These are phyloP conservation scores for Chaetomidium leptoderma DNA, from an alignment of 495 filamentous ascomycete species.

Conservation along the genomic window DNA sequence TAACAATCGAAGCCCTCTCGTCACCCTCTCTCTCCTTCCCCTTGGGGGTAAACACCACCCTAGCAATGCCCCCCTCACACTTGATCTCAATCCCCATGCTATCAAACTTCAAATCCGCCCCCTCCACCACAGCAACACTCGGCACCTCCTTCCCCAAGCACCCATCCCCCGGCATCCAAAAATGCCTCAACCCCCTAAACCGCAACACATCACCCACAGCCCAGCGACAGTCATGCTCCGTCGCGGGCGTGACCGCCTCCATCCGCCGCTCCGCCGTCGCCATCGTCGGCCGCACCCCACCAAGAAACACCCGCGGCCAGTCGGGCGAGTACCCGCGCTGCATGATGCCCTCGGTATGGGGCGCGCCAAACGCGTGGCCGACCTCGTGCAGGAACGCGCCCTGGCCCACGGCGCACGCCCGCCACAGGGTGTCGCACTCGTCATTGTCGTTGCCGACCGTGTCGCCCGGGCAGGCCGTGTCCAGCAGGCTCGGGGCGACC, in stretches of 20 bases:
- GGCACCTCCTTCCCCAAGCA: slow-evolving; percentile 11
- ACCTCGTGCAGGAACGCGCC: slow-evolving; percentile 43
- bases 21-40: neutral
- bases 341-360: slow-evolving; percentile 40
- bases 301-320: slow-evolving; percentile 27
- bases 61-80: slow-evolving; percentile 13
- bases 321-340: slow-evolving; percentile 35
- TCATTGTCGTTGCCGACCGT: slow-evolving; percentile 40
- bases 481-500: slow-evolving; percentile 30
- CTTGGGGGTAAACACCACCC: neutral
- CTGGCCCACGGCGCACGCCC: slow-evolving; percentile 41
- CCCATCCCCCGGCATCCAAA: slow-evolving; percentile 33
- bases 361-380: slow-evolving; percentile 38
- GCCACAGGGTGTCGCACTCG: slow-evolving; percentile 38
- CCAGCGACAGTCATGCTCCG: slow-evolving; percentile 34
- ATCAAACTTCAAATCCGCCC: neutral
- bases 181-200: slow-evolving; percentile 36
- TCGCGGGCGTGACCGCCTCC: neutral
- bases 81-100: neutral
- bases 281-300: neutral
- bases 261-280: neutral
- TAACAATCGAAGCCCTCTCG: neutral
- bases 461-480: slow-evolving; percentile 28
- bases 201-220: slow-evolving; percentile 34
- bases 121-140: slow-evolving; percentile 5